Evolutionary conservation across 208 protist genomes (phyloP).

Genomic region (Vickermania spadyakhi): DNA sequence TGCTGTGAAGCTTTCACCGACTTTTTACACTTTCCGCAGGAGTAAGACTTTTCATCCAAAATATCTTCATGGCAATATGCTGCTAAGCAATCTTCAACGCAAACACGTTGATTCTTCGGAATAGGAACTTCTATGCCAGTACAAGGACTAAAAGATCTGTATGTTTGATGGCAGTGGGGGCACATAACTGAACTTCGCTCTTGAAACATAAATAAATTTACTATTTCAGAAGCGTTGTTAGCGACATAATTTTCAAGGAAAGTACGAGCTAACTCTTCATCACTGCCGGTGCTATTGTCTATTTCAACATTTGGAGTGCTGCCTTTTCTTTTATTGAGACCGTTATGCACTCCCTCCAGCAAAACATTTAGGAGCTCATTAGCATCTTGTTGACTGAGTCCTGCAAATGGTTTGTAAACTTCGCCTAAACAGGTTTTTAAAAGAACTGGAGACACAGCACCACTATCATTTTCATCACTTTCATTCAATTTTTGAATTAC

Average conservation of each 20-base stretch:
- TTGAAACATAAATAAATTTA: slow-evolving; percentile 76
- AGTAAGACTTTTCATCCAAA: slow-evolving; percentile 56
- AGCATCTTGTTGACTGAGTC: slow-evolving; percentile 82
- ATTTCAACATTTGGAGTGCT: slow-evolving; percentile 29
- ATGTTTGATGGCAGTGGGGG: slow-evolving; percentile 42
- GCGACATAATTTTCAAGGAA: slow-evolving; percentile 73
- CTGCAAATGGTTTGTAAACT: slow-evolving; percentile 60
- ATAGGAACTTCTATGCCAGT: slow-evolving; percentile 76
- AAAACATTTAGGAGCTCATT: slow-evolving; percentile 90
- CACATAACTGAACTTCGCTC: slow-evolving; percentile 66
- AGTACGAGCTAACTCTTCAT: slow-evolving; percentile 62
- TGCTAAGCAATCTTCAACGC: slow-evolving; percentile 67
- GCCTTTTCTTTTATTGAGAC: slow-evolving; percentile 67
- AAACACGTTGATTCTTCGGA: slow-evolving; percentile 10
- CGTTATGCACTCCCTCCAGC: slow-evolving; percentile 88
- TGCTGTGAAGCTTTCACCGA: slow-evolving; percentile 72
- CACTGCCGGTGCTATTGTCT: slow-evolving; percentile 54
- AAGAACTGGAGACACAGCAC: slow-evolving; percentile 49
- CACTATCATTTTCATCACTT: slow-evolving; percentile 5
- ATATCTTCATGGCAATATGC: slow-evolving; percentile 70
- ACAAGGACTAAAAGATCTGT: slow-evolving; percentile 43
- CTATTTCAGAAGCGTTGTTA: slow-evolving; percentile 91
- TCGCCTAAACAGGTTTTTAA: slow-evolving; percentile 76
- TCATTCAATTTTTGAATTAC: slow-evolving; percentile 74
- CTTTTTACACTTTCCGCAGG: slow-evolving; percentile 45